These are phyloP conservation scores for Phytophthora crassamura DNA, from an alignment of 352 stramenopile genomes.

Conservation along the genomic window DNA sequence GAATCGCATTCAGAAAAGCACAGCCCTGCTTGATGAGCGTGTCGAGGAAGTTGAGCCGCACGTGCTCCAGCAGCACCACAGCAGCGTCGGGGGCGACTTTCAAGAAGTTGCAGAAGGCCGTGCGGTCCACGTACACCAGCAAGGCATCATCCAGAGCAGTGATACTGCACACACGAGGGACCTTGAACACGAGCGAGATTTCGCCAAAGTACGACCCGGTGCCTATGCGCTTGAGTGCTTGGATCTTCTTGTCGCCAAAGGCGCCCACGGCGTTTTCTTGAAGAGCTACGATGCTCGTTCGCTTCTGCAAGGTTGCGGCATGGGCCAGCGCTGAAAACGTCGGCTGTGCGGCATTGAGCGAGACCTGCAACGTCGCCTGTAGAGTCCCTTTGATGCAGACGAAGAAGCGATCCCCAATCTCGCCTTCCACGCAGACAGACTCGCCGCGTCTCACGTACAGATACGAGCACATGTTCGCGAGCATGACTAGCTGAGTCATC, in stretches of 20 bases:
- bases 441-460: constrained; percentile 59
- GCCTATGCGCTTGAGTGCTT: constrained; percentile 60
- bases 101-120: constrained; percentile 75
- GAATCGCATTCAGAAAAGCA: constrained; percentile 61
- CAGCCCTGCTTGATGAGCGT: constrained; percentile 68
- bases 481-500: constrained; percentile 58
- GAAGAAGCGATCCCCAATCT: constrained; percentile 73
- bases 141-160: constrained; percentile 66
- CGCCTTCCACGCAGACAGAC: constrained; percentile 59
- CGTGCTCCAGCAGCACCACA: constrained; percentile 64
- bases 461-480: constrained; percentile 77
- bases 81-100: constrained; percentile 67
- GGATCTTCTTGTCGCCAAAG: constrained; percentile 44
- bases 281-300: constrained; percentile 25
- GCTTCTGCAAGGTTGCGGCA: not conserved
- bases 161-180: constrained; percentile 72
- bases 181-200: constrained; percentile 75
- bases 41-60: constrained; percentile 66
- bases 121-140: constrained; percentile 72
- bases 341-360: constrained; percentile 32
- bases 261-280: constrained; percentile 15
- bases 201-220: constrained; percentile 75
- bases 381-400: constrained; percentile 70
- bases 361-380: constrained; percentile 53
- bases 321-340: constrained; percentile 33